Evolutionary conservation across 768 basidiomycete genomes (phyloP).

Genomic region (Leccinum subgranulosum): DNA sequence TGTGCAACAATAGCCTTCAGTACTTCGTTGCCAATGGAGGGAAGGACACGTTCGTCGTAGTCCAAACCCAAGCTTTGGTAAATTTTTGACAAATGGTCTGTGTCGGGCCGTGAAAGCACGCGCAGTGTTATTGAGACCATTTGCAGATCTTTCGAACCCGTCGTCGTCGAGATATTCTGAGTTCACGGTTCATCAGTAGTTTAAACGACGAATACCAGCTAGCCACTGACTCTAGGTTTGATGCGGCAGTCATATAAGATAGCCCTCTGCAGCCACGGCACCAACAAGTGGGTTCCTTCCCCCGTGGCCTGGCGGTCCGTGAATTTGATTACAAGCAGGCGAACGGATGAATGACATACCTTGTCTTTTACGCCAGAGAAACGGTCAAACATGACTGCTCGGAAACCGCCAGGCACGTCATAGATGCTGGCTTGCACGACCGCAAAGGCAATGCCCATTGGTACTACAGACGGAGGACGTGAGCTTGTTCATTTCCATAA

Average conservation of each 20-base stretch:
- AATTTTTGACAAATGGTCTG: constrained; percentile 82
- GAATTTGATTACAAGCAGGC: neutral
- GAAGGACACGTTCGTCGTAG: constrained; percentile 96
- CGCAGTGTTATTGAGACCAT: constrained; percentile 98
- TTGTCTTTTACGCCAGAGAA: constrained; percentile 86
- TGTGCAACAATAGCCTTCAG: constrained; percentile 97
- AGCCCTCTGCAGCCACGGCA: constrained; percentile 94
- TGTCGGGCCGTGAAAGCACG: constrained; percentile 92
- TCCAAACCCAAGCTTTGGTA: constrained; percentile 94
- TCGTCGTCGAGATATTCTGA: constrained; percentile 97
- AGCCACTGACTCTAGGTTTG: constrained; percentile 76
- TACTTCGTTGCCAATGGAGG: constrained; percentile 97
- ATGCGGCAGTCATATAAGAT: constrained; percentile 98
- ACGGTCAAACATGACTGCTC: constrained; percentile 97
- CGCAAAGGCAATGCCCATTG: constrained; percentile 41
- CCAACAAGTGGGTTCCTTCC: constrained; percentile 94
- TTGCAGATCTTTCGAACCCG: constrained; percentile 97
- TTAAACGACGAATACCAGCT: neutral
- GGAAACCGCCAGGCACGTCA: constrained; percentile 86
- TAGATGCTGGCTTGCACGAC: constrained; percentile 52
- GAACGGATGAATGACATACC: constrained; percentile 40
- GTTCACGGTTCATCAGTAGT: neutral
- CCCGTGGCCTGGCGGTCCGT: constrained; percentile 60
- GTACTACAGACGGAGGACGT: constrained; percentile 20
- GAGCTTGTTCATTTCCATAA: constrained; percentile 4